These are phyloP conservation scores for Eucalyptus sideroxylon DNA, from an alignment of 345 rosid species.

Conservation along the genomic window DNA sequence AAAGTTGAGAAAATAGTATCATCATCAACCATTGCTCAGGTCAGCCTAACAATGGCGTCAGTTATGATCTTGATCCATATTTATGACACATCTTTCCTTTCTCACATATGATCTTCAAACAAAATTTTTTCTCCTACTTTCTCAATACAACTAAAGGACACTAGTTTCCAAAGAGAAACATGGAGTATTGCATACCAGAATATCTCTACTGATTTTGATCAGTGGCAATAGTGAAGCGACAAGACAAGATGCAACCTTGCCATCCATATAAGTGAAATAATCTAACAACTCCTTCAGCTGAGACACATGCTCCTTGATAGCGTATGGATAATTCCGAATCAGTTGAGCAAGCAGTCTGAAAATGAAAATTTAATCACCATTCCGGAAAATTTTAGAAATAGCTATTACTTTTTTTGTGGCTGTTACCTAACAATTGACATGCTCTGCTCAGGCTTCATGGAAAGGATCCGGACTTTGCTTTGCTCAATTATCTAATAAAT, in stretches of 20 bases:
- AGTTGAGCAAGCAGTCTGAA: constrained; percentile 57
- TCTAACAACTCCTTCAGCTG: constrained; percentile 80
- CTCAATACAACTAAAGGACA: background rate
- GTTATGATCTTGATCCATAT: background rate
- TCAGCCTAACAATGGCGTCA: background rate
- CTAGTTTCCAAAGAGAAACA: background rate
- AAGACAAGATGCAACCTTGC: constrained; percentile 44
- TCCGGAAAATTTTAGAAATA: background rate
- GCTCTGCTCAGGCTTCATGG: constrained; percentile 58
- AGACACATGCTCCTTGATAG: constrained; percentile 52
- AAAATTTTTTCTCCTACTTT: background rate
- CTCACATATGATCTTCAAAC: background rate
- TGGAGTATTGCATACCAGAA: constrained; percentile 29
- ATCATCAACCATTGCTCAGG: background rate
- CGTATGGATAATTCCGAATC: constrained; percentile 42
- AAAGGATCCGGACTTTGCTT: constrained; percentile 66
- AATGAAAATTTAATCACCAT: constrained; percentile 1
- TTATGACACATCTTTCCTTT: background rate
- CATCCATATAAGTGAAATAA: constrained; percentile 61
- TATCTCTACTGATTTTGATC: constrained; percentile 50
- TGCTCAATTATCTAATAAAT: constrained; percentile 70
- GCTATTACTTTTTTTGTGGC: background rate
- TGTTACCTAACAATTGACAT: constrained; percentile 46
- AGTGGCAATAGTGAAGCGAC: constrained; percentile 61
- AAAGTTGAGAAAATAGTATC: background rate